phyloP scores from a whole-genome alignment of 2,329 filamentous ascomycete species.

The Pestalotiopsis sp. region DNA sequence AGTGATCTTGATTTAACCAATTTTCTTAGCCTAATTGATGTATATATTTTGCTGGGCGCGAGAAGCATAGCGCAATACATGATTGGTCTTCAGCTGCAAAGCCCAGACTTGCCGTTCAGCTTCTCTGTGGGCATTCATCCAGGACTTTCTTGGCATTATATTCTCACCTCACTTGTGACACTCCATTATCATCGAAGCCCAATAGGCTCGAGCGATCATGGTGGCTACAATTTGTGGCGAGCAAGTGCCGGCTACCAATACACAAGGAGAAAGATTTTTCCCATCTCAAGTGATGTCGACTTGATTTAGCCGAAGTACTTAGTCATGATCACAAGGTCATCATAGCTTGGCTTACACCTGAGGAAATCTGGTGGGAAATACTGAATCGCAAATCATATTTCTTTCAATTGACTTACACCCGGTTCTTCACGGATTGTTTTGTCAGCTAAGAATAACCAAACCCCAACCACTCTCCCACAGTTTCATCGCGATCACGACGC shows the following conservation, averaged over 20 bases:
- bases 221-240: background rate
- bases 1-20: background rate
- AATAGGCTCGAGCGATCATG: background rate
- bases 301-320: background rate
- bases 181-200: background rate
- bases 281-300: background rate
- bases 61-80: background rate
- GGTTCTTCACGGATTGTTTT: background rate
- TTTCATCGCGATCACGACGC: background rate
- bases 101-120: background rate
- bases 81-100: background rate
- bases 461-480: background rate
- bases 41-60: background rate
- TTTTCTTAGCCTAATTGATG: background rate
- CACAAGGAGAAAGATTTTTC: background rate
- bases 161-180: background rate
- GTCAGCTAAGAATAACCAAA: too few species aligned
- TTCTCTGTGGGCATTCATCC: background rate
- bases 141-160: background rate
- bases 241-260: background rate
- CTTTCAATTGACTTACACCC: background rate
- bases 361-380: background rate
- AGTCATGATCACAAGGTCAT: background rate
- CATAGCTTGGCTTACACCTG: background rate
- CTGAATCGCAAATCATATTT: background rate